phyloP scores from a whole-genome alignment of 2,329 filamentous ascomycete species.

The Coniella vitis region DNA sequence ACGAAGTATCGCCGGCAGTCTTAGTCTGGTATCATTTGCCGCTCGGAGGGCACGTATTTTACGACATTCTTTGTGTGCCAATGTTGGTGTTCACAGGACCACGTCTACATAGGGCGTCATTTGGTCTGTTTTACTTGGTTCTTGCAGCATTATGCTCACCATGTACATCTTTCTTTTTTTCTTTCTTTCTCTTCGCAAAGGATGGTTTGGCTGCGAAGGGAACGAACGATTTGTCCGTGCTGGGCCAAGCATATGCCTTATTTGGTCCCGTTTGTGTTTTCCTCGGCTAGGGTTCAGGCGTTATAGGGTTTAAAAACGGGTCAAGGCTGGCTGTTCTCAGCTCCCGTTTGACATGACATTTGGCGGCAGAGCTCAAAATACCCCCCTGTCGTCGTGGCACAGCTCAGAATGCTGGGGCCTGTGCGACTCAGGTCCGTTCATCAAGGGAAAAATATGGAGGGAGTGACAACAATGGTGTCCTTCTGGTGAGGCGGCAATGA shows the following conservation, averaged over 20 bases:
- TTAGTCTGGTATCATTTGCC: conserved; percentile 13
- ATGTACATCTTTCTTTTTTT: conserved; percentile 12
- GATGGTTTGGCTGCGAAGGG: conserved; percentile 1
- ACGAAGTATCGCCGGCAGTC: conserved; percentile 6
- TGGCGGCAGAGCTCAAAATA: conserved; percentile 17
- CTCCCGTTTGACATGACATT: conserved; percentile 7
- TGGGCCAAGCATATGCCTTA: conserved; percentile 4
- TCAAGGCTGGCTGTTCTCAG: conserved; percentile 13
- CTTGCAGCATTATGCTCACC: conserved; percentile 12
- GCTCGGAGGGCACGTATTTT: conserved; percentile 8
- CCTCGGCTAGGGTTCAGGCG: conserved; percentile 12
- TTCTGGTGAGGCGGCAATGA: conserved; percentile 5
- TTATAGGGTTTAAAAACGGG: conserved; percentile 11
- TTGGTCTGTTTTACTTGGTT: conserved; percentile 8
- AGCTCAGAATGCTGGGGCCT: conserved; percentile 6
- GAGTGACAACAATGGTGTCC: conserved; percentile 20
- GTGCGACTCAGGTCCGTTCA: conserved; percentile 15
- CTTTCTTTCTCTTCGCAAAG: conserved; percentile 2
- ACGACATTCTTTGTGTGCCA: conserved; percentile 11
- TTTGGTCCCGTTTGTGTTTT: conserved; percentile 5
- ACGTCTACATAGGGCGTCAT: conserved; percentile 2
- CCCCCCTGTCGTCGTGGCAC: conserved; percentile 15
- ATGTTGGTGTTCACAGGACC: conserved; percentile 1
- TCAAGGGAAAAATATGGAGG: conserved; percentile 15
- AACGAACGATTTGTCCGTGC: conserved; percentile 1